Evolutionary conservation across 2,329 filamentous ascomycete genomes (phyloP).

Genomic region (Pseudogymnoascus sp.): DNA sequence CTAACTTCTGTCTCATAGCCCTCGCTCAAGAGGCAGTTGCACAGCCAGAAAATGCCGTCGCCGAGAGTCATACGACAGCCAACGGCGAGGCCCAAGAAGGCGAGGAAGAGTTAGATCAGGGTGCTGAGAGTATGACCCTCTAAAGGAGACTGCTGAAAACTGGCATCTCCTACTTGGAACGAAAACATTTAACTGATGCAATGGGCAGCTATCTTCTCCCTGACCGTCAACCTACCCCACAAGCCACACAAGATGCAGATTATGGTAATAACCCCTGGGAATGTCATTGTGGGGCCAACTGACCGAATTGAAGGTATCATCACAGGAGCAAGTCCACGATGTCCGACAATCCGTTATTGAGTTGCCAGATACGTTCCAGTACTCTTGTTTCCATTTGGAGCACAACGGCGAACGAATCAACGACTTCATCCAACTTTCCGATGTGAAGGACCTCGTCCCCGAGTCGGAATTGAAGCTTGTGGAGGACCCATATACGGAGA

Average conservation of each 20-base stretch:
- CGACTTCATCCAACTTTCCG: constrained; percentile 86
- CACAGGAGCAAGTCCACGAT: constrained; percentile 94
- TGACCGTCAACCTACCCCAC: constrained; percentile 77
- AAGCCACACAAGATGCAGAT: constrained; percentile 72
- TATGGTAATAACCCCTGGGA: constrained; percentile 50
- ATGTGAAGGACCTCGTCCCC: constrained; percentile 69
- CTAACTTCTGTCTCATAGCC: not conserved
- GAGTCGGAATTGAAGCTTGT: constrained; percentile 75
- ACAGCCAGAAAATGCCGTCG: constrained; percentile 15
- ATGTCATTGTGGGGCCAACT: constrained; percentile 20
- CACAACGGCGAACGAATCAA: constrained; percentile 84
- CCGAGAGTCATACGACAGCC: constrained; percentile 17
- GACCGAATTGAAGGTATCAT: constrained; percentile 56
- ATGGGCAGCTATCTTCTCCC: constrained; percentile 42
- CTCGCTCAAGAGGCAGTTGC: constrained; percentile 7
- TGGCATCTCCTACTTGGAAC: not conserved
- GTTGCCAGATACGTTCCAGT: constrained; percentile 84
- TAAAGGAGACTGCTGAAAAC: not conserved
- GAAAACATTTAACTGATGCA: constrained; percentile 15
- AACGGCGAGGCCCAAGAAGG: constrained; percentile 18
- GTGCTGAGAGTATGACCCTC: constrained; percentile 23
- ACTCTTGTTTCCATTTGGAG: constrained; percentile 98
- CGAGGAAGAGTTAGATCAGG: constrained; percentile 22
- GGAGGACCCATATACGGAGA: constrained; percentile 96
- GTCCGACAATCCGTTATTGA: constrained; percentile 95